phyloP scores from a whole-genome alignment of 345 rosid genomes.

The Dimocarpus longan region DNA sequence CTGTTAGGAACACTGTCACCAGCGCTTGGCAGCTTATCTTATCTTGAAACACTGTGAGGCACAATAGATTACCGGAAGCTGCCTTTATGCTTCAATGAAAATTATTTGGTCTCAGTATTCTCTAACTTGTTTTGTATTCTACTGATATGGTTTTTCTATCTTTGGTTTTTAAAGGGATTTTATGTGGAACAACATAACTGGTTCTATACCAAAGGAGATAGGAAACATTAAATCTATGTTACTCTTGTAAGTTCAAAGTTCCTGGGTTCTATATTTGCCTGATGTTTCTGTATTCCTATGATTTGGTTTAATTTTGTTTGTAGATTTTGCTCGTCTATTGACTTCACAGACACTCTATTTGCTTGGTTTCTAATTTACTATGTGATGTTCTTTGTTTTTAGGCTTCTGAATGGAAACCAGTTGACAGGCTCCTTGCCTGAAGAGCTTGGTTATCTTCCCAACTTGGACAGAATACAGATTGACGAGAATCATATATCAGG shows the following conservation, averaged over 20 bases:
- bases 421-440: constrained; percentile 79
- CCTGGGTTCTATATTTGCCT: neutral
- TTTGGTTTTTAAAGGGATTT: constrained; percentile 62
- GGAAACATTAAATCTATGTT: constrained; percentile 70
- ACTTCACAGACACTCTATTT: constrained; percentile 12
- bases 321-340: neutral
- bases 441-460: constrained; percentile 86
- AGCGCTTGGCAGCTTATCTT: constrained; percentile 68
- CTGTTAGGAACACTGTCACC: constrained; percentile 82
- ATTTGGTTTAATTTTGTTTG: neutral
- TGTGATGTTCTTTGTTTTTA: constrained; percentile 38
- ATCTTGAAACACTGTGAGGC: constrained; percentile 67
- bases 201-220: constrained; percentile 89
- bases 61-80: neutral
- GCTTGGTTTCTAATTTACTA: constrained; percentile 24
- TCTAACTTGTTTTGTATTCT: constrained; percentile 5
- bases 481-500: constrained; percentile 92
- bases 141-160: constrained; percentile 19
- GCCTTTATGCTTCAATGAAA: neutral
- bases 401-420: constrained; percentile 92
- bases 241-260: constrained; percentile 73
- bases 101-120: neutral
- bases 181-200: constrained; percentile 90
- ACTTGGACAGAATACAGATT: constrained; percentile 90
- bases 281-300: neutral